Base-by-base conservation (phyloP, 2,329 filamentous ascomycete genomes). In the Ascochyta fabae region DNA sequence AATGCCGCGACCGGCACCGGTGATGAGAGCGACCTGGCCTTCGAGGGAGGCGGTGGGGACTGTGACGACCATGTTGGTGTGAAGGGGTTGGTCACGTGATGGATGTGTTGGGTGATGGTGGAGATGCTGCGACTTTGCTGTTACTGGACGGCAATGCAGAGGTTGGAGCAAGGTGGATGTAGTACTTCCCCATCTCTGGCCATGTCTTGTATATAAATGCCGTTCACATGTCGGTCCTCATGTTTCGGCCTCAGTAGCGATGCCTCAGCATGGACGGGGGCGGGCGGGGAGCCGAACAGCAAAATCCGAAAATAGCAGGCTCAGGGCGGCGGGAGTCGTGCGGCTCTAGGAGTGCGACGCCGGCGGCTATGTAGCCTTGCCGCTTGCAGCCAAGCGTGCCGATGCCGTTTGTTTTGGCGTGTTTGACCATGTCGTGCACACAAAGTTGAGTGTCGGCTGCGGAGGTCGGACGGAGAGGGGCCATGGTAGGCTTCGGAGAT, bases 1-100 rank as follows among this genome's bases (percentile, higher is more conserved):
- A 66, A 90, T 90, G 53, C 88, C 88, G 33, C 86, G 86, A 48
- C 86, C 85, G 44, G 84, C 74, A 36, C 75, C 87, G 15, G 87
- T 90, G 73, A 90, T 80, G 60, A 90, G 80, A 53, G 86, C 76
- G 77, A 83, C 80, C 66, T 82, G 80, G 70, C 77, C 78, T 64
- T 82, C 78, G 45, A 83, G 79, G 48, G 78, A 81, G 60, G 80
- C 80, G 48, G 79, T 79, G 53, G 78, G 77, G 48, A 83, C 77
- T 62, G 65, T 65, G 67, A 78, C 63, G 55, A 76, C 74, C 75
- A 77, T 77, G 61, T 67, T 74, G 67, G 44, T 50, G 48, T 45
- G 40, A 39, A 45, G 22, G 10, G 35, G 49, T 23, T 7, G 31
- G 48, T 69, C 58, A 64, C 57, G 61, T 68, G 58, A 62, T 63